Evolutionary conservation across 768 basidiomycete genomes (phyloP), one percentile per base, ranked within the genome.

Genomic region (Sistotremastrum suecicum): DNA sequence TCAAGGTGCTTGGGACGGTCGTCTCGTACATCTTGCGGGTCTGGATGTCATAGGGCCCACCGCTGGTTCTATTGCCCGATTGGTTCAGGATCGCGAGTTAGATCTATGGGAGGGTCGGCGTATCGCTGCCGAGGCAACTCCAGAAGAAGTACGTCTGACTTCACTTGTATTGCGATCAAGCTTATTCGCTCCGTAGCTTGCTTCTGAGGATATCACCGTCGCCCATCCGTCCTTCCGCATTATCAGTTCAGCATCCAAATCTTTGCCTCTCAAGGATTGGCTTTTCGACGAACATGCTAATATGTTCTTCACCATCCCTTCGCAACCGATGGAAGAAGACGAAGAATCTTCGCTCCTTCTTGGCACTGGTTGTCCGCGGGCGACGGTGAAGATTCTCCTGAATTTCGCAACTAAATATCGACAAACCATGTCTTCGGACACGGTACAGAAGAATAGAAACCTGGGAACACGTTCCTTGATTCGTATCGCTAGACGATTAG

Each of bases 21-120:
- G 68, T 29, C 58, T 82, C 29, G 60, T 79, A 2, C 78, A 80
- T 55, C 64, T 82, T 0, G 67, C 72, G 3, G 74, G 77, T 1
- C 54, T 80, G 30, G 79, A 82, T 56, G 74, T 76, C n/a, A 69
- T 80, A 34, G 78, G 78, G 1, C 62, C 76, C 0, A 80, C 78
- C 5, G 78, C 75, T 7, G 78, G 78, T 4, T 76, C 78, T 1
- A 54, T 82, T 7, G 70, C 78, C 10, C 61, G 79, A 6, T 53
- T 80, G 7, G 57, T 72, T 5, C 77, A 80, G 54, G 78, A 80
- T 52, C 59, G 78, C 29, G 79, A 82, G 54, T 62, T 63, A 3
- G 79, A 82, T 53, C 63, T 82, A 2, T 82, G 79, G 79, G 76
- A 75, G 48, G 66, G 66, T 20, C 76, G 71, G 50, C 69, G 78